Conservation (phyloP, 176 grass and related monocot genomes). For the Poa pratensis region DNA sequence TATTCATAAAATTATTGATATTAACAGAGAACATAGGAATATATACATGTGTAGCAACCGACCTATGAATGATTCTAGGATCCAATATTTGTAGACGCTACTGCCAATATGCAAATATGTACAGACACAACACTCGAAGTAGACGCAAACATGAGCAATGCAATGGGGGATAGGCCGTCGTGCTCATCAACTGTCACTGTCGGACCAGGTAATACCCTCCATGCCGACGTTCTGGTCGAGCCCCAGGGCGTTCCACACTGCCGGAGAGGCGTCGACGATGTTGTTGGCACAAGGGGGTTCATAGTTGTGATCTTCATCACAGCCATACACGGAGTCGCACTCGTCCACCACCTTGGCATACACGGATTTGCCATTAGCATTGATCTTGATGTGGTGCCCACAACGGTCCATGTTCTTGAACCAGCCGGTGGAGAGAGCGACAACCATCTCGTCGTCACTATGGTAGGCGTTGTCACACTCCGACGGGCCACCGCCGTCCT, state of each 20-base stretch:
- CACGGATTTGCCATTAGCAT: neutral
- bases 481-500: neutral
- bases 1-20: neutral
- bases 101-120: neutral
- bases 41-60: neutral
- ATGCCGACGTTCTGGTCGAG: neutral
- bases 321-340: neutral
- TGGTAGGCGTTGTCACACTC: neutral
- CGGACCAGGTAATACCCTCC: neutral
- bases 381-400: neutral
- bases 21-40: neutral
- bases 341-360: slow-evolving; percentile 4
- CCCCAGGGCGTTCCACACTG: neutral
- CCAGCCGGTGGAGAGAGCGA: neutral
- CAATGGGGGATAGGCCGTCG: neutral
- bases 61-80: neutral
- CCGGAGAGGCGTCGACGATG: neutral
- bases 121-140: neutral
- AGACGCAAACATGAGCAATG: neutral
- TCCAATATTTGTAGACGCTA: neutral
- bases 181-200: neutral
- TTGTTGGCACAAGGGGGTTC: neutral
- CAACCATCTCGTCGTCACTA: neutral
- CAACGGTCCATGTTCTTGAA: slow-evolving; percentile 1
- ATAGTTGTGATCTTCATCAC: neutral